Conservation (phyloP, 2,329 filamentous ascomycete species). For the Ceratocystis ficicola region DNA sequence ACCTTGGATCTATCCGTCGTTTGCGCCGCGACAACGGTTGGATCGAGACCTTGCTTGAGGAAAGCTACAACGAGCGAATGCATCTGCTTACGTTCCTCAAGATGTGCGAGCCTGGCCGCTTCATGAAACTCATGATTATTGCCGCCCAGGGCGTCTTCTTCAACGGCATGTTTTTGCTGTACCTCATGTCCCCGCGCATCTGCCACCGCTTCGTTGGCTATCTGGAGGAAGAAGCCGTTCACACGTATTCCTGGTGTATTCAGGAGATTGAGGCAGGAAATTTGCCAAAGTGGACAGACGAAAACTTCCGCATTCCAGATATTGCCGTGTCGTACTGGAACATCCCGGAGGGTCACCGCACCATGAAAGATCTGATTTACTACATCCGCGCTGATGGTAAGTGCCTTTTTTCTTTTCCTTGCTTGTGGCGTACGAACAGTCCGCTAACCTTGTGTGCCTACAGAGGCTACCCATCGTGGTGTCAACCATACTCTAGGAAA, state of each 20-base stretch:
- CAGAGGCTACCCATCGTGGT: slow-evolving; percentile 76
- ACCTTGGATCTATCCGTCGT: slow-evolving; percentile 68
- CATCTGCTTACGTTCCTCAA: slow-evolving; percentile 87
- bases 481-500: slow-evolving; percentile 94
- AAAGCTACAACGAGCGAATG: slow-evolving; percentile 90
- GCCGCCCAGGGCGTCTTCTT: slow-evolving; percentile 93
- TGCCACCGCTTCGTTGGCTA: slow-evolving; percentile 95
- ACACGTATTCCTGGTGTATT: slow-evolving; percentile 86
- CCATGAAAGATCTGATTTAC: slow-evolving; percentile 74
- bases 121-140: slow-evolving; percentile 87
- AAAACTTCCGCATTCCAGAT: slow-evolving; percentile 63
- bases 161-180: slow-evolving; percentile 82
- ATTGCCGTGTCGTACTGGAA: slow-evolving; percentile 87
- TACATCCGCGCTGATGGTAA: slow-evolving; percentile 67
- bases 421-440: not conserved
- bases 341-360: slow-evolving; percentile 72
- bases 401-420: not conserved
- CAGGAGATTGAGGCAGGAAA: slow-evolving; percentile 75
- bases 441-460: slow-evolving; percentile 21
- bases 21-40: slow-evolving; percentile 92
- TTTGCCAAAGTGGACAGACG: slow-evolving; percentile 65
- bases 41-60: slow-evolving; percentile 86
- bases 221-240: slow-evolving; percentile 90
- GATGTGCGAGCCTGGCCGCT: slow-evolving; percentile 60
- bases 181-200: slow-evolving; percentile 73